Percentiles rank a stretch among this genome's conserved stretches.
phyloP scores from a whole-genome alignment of 768 basidiomycete species.

The Trichaptum fuscoviolaceum region DNA sequence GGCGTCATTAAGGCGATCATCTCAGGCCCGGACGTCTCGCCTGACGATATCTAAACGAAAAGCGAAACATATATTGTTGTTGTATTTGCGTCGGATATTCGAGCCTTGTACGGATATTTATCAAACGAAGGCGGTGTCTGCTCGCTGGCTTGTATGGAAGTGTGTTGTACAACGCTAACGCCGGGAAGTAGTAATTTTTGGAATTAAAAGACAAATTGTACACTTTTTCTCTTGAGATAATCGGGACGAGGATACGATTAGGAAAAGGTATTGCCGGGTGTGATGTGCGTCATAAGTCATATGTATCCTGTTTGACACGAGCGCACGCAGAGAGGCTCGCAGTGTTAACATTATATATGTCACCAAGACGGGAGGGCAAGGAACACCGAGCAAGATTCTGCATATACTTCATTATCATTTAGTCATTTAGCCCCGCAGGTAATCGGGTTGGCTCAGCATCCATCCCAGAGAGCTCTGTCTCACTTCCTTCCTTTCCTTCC shows the following conservation, averaged over 20 bases:
- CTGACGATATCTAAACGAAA: constrained; percentile 32
- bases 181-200: not conserved
- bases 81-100: constrained; percentile 1
- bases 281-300: not conserved
- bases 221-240: not conserved
- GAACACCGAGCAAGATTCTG: not conserved
- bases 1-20: constrained; percentile 88
- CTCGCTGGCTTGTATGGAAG: not conserved
- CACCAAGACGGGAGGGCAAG: too few species aligned
- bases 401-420: not conserved
- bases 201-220: not conserved
- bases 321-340: not conserved
- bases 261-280: not conserved
- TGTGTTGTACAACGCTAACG: not conserved
- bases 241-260: not conserved
- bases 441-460: not conserved
- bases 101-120: not conserved
- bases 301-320: not conserved
- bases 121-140: not conserved
- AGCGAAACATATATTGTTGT: too few species aligned
- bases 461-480: not conserved
- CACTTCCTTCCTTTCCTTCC: not conserved
- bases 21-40: constrained; percentile 64
- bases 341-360: not conserved
- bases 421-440: not conserved